These are phyloP conservation scores for Penicillium sclerotigenum DNA, from an alignment of 2,329 filamentous ascomycete genomes.

Conservation along the genomic window DNA sequence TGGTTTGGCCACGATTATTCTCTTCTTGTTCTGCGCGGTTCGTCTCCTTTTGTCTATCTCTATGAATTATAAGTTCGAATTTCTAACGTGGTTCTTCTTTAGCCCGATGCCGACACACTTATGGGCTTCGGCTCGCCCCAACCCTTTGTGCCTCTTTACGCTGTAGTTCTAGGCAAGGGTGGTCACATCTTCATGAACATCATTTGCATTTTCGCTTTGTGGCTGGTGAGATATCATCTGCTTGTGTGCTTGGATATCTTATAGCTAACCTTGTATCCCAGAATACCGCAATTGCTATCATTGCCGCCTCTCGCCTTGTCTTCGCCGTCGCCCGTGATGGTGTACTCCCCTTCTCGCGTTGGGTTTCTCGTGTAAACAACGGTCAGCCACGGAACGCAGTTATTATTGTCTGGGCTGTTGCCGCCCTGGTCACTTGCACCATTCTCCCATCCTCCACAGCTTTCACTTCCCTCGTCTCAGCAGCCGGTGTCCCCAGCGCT, in stretches of 20 bases:
- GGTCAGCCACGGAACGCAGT: constrained; percentile 61
- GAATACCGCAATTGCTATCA: constrained; percentile 60
- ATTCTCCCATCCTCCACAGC: constrained; percentile 56
- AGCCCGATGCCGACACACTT: constrained; percentile 53
- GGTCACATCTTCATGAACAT: constrained; percentile 62
- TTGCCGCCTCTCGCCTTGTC: constrained; percentile 59
- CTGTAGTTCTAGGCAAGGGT: constrained; percentile 53
- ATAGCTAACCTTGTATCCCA: constrained; percentile 8
- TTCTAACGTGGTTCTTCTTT: constrained; percentile 9
- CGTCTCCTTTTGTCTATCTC: neutral
- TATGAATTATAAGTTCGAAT: too few species aligned
- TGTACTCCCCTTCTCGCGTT: constrained; percentile 57
- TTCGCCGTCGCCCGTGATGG: constrained; percentile 62
- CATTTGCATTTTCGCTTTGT: constrained; percentile 39
- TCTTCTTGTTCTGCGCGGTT: constrained; percentile 57
- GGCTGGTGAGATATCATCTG: constrained; percentile 17
- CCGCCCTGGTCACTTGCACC: constrained; percentile 56
- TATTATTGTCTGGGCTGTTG: constrained; percentile 56
- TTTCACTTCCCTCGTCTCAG: constrained; percentile 55
- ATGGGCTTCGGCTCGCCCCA: constrained; percentile 56
- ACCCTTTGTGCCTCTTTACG: constrained; percentile 59
- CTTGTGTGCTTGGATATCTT: neutral
- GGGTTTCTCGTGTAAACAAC: constrained; percentile 54
- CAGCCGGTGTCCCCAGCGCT: constrained; percentile 52
- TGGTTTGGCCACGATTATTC: constrained; percentile 55